Base-by-base conservation (phyloP, 208 protist species). In the Trypanosoma rangeli region DNA sequence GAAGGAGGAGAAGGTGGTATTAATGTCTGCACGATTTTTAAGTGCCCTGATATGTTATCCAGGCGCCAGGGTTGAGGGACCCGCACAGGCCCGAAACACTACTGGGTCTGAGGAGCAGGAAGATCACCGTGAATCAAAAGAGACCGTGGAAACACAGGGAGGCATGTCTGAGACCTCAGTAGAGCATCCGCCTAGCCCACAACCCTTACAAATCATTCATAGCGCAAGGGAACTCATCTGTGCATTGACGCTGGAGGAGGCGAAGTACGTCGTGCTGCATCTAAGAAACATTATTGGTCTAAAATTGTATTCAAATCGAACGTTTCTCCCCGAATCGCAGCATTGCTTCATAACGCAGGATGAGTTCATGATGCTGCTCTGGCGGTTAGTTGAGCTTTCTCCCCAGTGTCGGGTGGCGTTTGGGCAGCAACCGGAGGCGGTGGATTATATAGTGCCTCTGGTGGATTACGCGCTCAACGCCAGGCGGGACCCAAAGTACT, bases 361-460 rank as follows among this genome's bases (percentile, higher is more conserved):
- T 64, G 85, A 94, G 66, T 84, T 93, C 18, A 86, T 97, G 80
- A 68, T 94, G 75, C 77, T 97, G 26, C 74, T 97, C n/a, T 94
- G 86, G 83, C 80, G 87, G 66, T 79, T 97, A 29, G 69, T 97
- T 22, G 89, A 94, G 29, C 67, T 92, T 2, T 92, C 84, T 39
- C 82, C 84, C 3, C 66, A 84, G 46, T 80, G 87, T 33, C 67
- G 75, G 22, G 50, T 68, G 22, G 80, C 85, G 65, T 86, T 94
- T 61, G 76, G 75, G 31, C 75, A 61, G 33, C 78, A 84, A 48
- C 49, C 75, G 0, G 60, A 50, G 33, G 69, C 74, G 31, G 68
- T 94, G 44, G 64, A 69, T 4, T 96, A 94, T 78, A 52, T 96
- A 22, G 70, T 94, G 15, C 89, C 84, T 20, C 48, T 97, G 3